Base-by-base conservation (phyloP, 2,329 filamentous ascomycete genomes). In the Clonostachys chloroleuca region DNA sequence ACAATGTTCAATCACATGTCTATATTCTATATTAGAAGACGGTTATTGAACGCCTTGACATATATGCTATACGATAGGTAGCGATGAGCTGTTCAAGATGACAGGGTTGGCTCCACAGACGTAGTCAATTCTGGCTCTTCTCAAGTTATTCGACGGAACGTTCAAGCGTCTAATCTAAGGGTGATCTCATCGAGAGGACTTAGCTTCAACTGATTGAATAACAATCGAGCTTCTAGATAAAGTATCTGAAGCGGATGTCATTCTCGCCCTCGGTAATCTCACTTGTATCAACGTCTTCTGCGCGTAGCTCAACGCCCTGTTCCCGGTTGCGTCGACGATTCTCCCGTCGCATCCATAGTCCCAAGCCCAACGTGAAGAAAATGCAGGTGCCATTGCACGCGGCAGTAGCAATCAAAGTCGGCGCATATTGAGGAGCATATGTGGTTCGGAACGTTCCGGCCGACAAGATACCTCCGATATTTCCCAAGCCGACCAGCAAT, bases 391-490 rank as follows among this genome's bases (percentile, higher is more conserved):
- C 24, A 13, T 46, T 46, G 30, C 44, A 46, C n/a, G n/a, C n/a
- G 4, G 49, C 72, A 68, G 69, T 77, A 1, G 64, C 68, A 7
- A 70, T 65, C 7, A 78, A 55, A 2, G 72, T 76, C 0, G 73
- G 73, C 1, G 69, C 60, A 50, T 77, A 77, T 46, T 67, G 67
- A 0, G 75, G 75, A 2, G 73, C 73, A 52, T 74, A 76, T 44
- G 70, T 65, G 0, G 64, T 66, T 8, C 73, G 62, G 47, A 77
- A 78, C 0, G 70, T 77, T 1, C 64, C 69, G 8, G 61, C 62
- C 3, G 54, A 65, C n/a, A 77, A 47, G 13, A 78, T 69, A 0
- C 74, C 74, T 0, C 66, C 72, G 4, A 78, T 49, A 49, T 78
- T 78, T 0, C 72, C 73, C 8, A 78, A 54, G 1, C 71, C 74